Evolutionary conservation across 306 rosid genomes (phyloP).

Genomic region (Ceratonia siliqua): DNA sequence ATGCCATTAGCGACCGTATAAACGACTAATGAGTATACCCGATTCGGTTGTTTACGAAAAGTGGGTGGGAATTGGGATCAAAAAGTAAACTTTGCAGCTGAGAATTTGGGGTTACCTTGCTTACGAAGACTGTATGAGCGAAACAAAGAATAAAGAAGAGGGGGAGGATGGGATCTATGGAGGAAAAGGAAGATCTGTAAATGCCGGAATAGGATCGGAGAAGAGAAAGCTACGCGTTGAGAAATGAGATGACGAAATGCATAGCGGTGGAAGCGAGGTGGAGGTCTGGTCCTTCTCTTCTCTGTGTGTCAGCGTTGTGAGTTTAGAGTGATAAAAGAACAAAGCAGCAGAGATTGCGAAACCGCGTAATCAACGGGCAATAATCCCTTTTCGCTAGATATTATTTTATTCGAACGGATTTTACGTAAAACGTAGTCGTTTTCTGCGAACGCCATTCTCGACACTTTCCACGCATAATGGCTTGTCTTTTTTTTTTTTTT

Average conservation of each 20-base stretch:
- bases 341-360: slow-evolving; percentile 13
- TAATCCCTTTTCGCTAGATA: not conserved
- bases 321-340: not conserved
- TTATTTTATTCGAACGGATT: not conserved
- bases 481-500: not conserved
- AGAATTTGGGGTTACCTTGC: slow-evolving; percentile 15
- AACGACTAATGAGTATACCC: not conserved
- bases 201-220: slow-evolving; percentile 22
- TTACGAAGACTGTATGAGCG: not conserved
- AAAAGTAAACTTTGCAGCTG: not conserved
- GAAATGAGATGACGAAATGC: not conserved
- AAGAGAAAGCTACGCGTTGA: not conserved
- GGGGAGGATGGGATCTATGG: not conserved
- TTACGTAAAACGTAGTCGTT: not conserved
- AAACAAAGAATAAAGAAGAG: not conserved
- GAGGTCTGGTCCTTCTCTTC: not conserved
- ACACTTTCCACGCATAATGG: slow-evolving; percentile 22
- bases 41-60: not conserved
- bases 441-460: not conserved
- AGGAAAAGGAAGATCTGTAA: slow-evolving; percentile 30
- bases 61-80: not conserved
- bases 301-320: not conserved
- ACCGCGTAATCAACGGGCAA: slow-evolving; percentile 40
- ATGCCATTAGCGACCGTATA: slow-evolving; percentile 45
- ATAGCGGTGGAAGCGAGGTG: not conserved